Percentiles rank a stretch among this genome's conserved stretches.
phyloP scores from a whole-genome alignment of 345 rosid genomes.

The Euphorbia tirucalli region DNA sequence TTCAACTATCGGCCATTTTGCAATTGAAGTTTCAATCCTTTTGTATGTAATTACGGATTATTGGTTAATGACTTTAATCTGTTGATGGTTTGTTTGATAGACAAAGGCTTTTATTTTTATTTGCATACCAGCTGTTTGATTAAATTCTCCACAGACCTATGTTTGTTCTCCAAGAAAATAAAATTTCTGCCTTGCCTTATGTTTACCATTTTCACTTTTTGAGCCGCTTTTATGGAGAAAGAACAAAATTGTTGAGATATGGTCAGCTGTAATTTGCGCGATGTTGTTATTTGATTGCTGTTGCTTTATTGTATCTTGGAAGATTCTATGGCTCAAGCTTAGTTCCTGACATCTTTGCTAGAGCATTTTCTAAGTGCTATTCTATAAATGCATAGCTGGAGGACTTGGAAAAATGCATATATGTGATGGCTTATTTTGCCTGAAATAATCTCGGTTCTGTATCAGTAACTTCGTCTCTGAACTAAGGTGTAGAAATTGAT shows the following conservation, averaged over 20 bases:
- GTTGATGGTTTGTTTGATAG: neutral
- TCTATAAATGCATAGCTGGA: neutral
- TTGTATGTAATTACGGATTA: too few relatives aligned
- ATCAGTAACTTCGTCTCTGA: neutral
- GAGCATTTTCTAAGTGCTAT: too few relatives aligned
- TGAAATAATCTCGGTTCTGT: neutral
- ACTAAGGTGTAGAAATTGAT: neutral
- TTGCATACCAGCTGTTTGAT: slow-evolving; percentile 3
- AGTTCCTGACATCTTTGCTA: too few relatives aligned
- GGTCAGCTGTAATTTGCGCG: neutral
- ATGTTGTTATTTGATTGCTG: neutral
- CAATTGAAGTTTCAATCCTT: neutral
- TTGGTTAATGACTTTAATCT: too few relatives aligned
- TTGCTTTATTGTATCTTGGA: too few relatives aligned
- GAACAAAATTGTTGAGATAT: too few relatives aligned
- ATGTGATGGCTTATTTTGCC: neutral
- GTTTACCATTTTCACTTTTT: neutral
- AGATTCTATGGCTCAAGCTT: neutral
- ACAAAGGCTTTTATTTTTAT: neutral
- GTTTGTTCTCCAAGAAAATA: neutral
- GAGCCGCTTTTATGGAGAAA: too few relatives aligned
- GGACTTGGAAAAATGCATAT: neutral
- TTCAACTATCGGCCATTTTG: neutral
- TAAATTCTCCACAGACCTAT: slow-evolving; percentile 5
- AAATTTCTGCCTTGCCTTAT: neutral